These are phyloP conservation scores for Trematosphaeria pertusa DNA, from an alignment of 2,329 filamentous ascomycete species.

Conservation along the genomic window DNA sequence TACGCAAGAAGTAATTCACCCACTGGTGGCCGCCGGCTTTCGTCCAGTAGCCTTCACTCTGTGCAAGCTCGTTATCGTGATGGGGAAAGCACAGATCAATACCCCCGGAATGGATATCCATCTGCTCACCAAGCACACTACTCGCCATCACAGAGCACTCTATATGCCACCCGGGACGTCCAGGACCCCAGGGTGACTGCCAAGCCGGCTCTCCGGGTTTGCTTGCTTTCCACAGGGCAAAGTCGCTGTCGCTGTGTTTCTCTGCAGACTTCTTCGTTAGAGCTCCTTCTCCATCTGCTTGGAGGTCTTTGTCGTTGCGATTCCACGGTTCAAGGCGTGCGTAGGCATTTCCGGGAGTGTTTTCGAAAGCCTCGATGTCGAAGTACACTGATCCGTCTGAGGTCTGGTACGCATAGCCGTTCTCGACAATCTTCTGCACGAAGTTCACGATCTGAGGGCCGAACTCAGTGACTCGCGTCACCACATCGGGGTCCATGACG, in stretches of 20 bases:
- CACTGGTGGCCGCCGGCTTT: constrained; percentile 65
- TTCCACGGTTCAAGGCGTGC: constrained; percentile 86
- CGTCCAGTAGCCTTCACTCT: constrained; percentile 84
- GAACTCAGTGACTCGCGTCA: constrained; percentile 93
- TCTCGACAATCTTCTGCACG: constrained; percentile 80
- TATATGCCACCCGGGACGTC: constrained; percentile 94
- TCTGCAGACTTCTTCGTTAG: constrained; percentile 65
- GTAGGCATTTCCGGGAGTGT: constrained; percentile 78
- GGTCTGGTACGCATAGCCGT: constrained; percentile 81
- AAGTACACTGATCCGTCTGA: constrained; percentile 90
- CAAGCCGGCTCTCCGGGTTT: constrained; percentile 93
- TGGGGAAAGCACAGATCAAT: constrained; percentile 90
- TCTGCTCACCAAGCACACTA: constrained; percentile 79
- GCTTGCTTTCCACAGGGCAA: constrained; percentile 91
- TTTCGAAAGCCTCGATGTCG: constrained; percentile 86
- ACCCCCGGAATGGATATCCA: constrained; percentile 94
- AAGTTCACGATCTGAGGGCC: constrained; percentile 86
- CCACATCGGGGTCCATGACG: constrained; percentile 78
- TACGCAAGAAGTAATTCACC: constrained; percentile 96
- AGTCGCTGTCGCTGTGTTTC: constrained; percentile 83
- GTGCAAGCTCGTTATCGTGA: constrained; percentile 81
- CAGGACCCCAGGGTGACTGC: constrained; percentile 85
- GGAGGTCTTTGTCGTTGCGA: constrained; percentile 79
- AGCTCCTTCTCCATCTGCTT: constrained; percentile 89
- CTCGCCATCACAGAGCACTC: constrained; percentile 97